phyloP scores from a whole-genome alignment of 106 monocot species.

The Dendrobium chrysotoxum region DNA sequence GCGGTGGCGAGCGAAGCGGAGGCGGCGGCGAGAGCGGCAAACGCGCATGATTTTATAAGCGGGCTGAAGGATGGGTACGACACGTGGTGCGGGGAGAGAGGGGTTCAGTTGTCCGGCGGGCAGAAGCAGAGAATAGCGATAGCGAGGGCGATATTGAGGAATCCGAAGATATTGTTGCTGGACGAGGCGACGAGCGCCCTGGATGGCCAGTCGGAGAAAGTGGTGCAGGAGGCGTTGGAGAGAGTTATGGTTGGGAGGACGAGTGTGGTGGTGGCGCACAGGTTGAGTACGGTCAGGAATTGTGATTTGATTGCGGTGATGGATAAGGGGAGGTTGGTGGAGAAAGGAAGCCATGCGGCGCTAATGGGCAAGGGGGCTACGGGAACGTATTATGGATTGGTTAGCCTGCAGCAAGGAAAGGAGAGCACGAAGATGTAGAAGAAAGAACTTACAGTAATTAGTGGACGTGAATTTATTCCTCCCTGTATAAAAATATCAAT shows the following conservation, averaged over 20 bases:
- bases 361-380: slow-evolving; percentile 34
- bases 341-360: slow-evolving; percentile 48
- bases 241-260: slow-evolving; percentile 60
- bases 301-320: slow-evolving; percentile 50
- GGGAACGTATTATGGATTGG: slow-evolving; percentile 36
- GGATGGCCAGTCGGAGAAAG: slow-evolving; percentile 53
- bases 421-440: too few species aligned
- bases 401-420: slow-evolving; percentile 28
- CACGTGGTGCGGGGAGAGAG: slow-evolving; percentile 50
- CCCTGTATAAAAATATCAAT: neutral
- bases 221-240: slow-evolving; percentile 57
- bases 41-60: slow-evolving; percentile 52
- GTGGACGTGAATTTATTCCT: too few species aligned
- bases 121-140: slow-evolving; percentile 63
- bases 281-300: slow-evolving; percentile 40
- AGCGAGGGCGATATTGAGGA: slow-evolving; percentile 48
- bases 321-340: slow-evolving; percentile 41
- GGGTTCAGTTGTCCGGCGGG: slow-evolving; percentile 57
- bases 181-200: slow-evolving; percentile 69
- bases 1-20: slow-evolving; percentile 1
- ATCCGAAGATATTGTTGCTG: slow-evolving; percentile 42
- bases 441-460: too few species aligned
- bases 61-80: slow-evolving; percentile 43
- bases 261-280: slow-evolving; percentile 52
- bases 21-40: slow-evolving; percentile 38